A percentile compares a stretch with the other conserved stretches of the same genome.
phyloP scores from a whole-genome alignment of 257 asterid species.

The Solanum gandarillasii region DNA sequence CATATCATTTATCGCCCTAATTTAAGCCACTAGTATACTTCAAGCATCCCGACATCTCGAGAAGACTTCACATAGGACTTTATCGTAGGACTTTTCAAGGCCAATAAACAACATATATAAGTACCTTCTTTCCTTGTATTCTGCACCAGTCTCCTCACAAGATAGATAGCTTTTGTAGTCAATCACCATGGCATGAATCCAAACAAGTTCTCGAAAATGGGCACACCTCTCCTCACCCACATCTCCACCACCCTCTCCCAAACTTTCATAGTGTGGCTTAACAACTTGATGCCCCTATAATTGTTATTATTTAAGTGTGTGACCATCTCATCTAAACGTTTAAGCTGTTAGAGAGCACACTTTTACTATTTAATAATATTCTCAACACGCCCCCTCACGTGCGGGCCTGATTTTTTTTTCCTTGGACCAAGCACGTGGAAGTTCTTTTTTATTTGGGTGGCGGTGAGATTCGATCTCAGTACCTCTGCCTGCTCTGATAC shows the following conservation, averaged over 20 bases:
- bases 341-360: no score
- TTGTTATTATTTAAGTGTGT: neutral
- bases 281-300: neutral
- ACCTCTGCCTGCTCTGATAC: no score
- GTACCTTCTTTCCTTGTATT: neutral
- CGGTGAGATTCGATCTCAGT: no score
- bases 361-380: no score
- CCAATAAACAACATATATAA: neutral
- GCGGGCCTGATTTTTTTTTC: no score
- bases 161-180: neutral
- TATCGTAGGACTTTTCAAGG: neutral
- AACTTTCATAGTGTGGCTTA: neutral
- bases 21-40: neutral
- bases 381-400: no score
- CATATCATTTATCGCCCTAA: neutral
- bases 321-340: no score
- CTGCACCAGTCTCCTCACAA: neutral
- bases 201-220: neutral
- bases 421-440: no score
- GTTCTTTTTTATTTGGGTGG: no score
- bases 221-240: neutral
- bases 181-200: neutral
- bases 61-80: neutral
- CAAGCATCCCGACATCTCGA: neutral
- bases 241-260: neutral